Conservation (phyloP, 768 basidiomycete genomes). For the Russula ochroleuca region DNA sequence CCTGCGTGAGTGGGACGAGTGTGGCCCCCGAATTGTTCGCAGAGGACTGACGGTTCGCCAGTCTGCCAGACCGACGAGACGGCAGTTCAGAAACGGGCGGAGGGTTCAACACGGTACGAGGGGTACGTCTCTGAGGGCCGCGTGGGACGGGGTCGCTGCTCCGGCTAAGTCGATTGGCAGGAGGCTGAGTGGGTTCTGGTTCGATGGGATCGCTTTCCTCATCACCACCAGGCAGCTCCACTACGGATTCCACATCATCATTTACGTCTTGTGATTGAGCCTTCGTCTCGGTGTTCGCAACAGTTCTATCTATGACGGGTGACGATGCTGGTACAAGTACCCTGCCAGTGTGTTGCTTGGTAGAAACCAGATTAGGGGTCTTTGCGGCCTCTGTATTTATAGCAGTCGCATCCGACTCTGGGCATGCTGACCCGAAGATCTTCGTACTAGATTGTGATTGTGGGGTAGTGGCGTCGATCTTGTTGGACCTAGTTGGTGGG, state of each 20-base stretch:
- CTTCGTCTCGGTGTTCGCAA: not conserved
- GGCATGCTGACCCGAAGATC: not conserved
- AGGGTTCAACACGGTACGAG: not conserved
- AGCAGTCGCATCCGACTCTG: slow-evolving; percentile 13
- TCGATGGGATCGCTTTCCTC: slow-evolving; percentile 27
- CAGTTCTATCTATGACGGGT: not conserved
- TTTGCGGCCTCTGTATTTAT: slow-evolving; percentile 14
- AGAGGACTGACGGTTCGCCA: slow-evolving; percentile 13
- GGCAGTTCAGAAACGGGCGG: not conserved
- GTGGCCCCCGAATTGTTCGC: not conserved
- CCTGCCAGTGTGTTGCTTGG: not conserved
- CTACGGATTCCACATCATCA: slow-evolving; percentile 23
- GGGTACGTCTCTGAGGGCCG: not conserved
- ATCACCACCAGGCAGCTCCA: not conserved
- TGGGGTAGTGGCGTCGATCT: not conserved
- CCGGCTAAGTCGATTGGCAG: not conserved
- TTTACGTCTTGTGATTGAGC: slow-evolving; percentile 8
- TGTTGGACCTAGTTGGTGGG: not conserved
- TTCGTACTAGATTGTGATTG: not conserved
- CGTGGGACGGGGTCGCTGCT: not conserved
- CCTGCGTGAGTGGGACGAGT: slow-evolving; percentile 1
- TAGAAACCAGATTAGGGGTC: not conserved
- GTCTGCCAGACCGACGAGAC: slow-evolving; percentile 19
- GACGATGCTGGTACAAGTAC: slow-evolving; percentile 23
- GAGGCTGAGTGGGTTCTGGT: slow-evolving; percentile 7